Base-by-base conservation (phyloP, 2,329 filamentous ascomycete species). In the Claviceps fusiformis region DNA sequence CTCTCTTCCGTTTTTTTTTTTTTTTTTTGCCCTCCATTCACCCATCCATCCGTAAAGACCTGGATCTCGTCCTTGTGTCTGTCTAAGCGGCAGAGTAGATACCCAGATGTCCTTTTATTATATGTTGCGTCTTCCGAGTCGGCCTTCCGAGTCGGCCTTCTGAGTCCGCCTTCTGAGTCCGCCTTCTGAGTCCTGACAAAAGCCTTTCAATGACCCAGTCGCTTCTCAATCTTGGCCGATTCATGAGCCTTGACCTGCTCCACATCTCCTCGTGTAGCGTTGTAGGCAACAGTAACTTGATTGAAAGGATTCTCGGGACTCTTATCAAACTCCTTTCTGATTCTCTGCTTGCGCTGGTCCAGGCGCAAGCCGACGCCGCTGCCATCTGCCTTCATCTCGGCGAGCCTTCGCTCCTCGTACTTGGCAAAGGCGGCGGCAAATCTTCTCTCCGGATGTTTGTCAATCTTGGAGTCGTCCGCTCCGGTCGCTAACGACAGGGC, bases 291-390 rank as follows among this genome's bases (percentile, higher is more conserved):
- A 53, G 75, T 81, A 17, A 85, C 83, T 73, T 95, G 89, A 73
- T 95, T 95, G 73, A 95, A 93, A 15, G 93, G 93, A 70, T 98
- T 98, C 63, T 97, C 92, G 1, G 88, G 85, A 65, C 87, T 87
- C 76, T 89, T 95, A 71, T 95, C 87, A 69, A 97, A 98, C 73
- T 97, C 93, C 76, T 95, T 95, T 59, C 81, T 73, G 61, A 95
- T 87, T 65, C 85, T 78, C 59, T 92, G 87, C 64, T 91, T 84
- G 71, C 87, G 86, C 79, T 96, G 91, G 62, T 95, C 82, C 62
- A 87, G 76, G 56, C 91, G 77, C 66, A 97, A 70, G 0, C 89
- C 89, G 56, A 86, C 70, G 24, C 77, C 78, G 62, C 74, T 83
- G 54, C 85, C 87, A 69, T 96, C 90, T 54, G 81, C 74, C 66